Percentiles rank a stretch among this genome's conserved stretches.
phyloP scores from a whole-genome alignment of 345 rosid genomes.

The Sisymbrium altissimum region DNA sequence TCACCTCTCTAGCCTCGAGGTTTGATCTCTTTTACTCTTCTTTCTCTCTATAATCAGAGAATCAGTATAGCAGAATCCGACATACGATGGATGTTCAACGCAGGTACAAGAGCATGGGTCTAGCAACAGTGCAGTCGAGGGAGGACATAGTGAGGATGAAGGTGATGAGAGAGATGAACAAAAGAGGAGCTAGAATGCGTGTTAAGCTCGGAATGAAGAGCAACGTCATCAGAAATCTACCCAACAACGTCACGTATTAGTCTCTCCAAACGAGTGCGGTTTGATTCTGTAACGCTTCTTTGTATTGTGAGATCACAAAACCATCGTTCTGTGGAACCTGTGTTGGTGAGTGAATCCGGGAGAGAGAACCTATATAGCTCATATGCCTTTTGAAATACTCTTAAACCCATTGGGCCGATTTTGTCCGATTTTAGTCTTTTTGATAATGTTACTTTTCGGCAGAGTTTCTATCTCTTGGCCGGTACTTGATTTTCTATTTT shows the following conservation, averaged over 20 bases:
- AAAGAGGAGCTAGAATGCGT: slow-evolving; percentile 57
- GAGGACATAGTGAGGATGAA: slow-evolving; percentile 81
- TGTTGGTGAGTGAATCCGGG: too few species aligned
- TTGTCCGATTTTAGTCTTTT: background rate
- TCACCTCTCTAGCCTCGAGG: slow-evolving; percentile 74
- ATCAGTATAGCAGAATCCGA: background rate
- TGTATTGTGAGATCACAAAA: background rate
- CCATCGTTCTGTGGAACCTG: background rate
- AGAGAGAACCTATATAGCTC: too few species aligned
- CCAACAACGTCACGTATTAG: slow-evolving; percentile 74
- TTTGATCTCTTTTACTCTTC: slow-evolving; percentile 22
- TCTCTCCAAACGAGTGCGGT: background rate
- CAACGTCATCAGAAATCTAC: slow-evolving; percentile 75
- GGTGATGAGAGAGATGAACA: slow-evolving; percentile 75
- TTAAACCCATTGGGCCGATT: background rate
- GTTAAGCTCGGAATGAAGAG: slow-evolving; percentile 75
- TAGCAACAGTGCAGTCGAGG: slow-evolving; percentile 79
- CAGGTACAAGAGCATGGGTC: slow-evolving; percentile 89
- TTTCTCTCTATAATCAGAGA: background rate
- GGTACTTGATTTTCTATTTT: background rate
- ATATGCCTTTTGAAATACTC: background rate
- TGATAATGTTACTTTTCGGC: background rate
- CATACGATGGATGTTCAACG: slow-evolving; percentile 15
- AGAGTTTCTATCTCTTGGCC: background rate
- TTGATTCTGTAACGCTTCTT: background rate